Evolutionary conservation across 106 monocot genomes (phyloP).

Genomic region (Agapanthus africanus): DNA sequence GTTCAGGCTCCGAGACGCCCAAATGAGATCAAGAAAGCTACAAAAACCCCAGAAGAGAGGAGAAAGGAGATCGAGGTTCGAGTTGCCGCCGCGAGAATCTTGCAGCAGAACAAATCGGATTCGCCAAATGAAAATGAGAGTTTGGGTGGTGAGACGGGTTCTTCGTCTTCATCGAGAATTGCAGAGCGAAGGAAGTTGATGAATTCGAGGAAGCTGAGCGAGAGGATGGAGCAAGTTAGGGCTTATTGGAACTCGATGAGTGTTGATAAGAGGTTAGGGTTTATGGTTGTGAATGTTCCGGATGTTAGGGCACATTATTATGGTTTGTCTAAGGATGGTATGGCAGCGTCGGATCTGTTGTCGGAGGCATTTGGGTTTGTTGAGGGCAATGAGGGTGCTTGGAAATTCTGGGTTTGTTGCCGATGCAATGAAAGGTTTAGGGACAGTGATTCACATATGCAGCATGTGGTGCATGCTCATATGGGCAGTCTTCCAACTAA

Average conservation of each 20-base stretch:
- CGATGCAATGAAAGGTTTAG: constrained; percentile 54
- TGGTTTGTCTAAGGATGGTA: constrained; percentile 39
- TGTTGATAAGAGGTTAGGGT: constrained; percentile 30
- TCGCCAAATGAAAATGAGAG: background rate
- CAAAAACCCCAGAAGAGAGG: constrained; percentile 71
- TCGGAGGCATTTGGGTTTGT: constrained; percentile 58
- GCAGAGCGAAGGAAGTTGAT: constrained; percentile 48
- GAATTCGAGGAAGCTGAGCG: constrained; percentile 37
- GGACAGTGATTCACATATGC: constrained; percentile 40
- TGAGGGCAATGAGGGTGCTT: constrained; percentile 25
- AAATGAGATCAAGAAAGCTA: constrained; percentile 86
- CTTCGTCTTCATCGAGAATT: background rate
- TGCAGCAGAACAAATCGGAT: constrained; percentile 25
- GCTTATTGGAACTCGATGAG: constrained; percentile 67
- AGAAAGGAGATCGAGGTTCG: constrained; percentile 87
- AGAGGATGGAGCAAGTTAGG: constrained; percentile 56
- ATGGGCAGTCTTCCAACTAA: constrained; percentile 38
- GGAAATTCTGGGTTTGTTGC: constrained; percentile 78
- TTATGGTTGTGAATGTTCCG: constrained; percentile 35
- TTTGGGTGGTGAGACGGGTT: background rate
- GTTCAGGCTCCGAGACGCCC: constrained; percentile 48
- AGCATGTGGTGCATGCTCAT: constrained; percentile 61
- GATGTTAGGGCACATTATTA: constrained; percentile 49
- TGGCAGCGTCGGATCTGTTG: constrained; percentile 26
- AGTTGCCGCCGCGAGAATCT: constrained; percentile 59